Evolutionary conservation across 1,284 basidiomycete genomes (phyloP), one percentile per base, ranked within the genome.

Genomic region (Singerocomus rubriflavus): DNA sequence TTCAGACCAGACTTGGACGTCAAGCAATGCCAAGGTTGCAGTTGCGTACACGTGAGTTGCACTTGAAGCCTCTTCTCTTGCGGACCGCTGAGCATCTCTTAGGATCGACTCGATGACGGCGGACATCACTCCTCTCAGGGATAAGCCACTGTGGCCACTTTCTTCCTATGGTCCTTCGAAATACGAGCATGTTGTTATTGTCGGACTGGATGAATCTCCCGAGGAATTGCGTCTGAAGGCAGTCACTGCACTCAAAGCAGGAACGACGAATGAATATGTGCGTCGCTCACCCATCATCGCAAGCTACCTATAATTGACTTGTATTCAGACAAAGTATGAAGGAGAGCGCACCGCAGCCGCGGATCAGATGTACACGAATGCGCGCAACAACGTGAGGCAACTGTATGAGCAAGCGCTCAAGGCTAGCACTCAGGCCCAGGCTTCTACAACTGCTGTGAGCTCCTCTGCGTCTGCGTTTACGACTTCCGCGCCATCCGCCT

Each of bases 161-260:
- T 85, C 91, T 0, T 86, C 81, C 0, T 97, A 89, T 65, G 93
- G 79, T 0, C 82, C 89, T 21, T 82, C 84, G 0, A 93, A 94
- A 63, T 66, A 79, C 48, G 90, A 93, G 59, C 84, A 84, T 0
- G 83, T 78, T 42, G 60, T 96, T 6, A 69, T 97, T 14, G 56
- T 69, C 5, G 84, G 81, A 1, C 71, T 88, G 30, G 93, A 97
- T 60, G 74, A 88, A 54, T 88, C 84, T 0, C 80, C 78, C 0
- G 94, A 97, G 61, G 94, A 98, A 68, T 69, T 97, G 44, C 79
- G 88, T 40, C 72, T 84, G 50, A 85, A 80, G 61, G 88, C 87
- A 10, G 74, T 78, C 6, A 68, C 75, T 12, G 88, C 90, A 0
- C 60, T 79, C 29, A 75, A 76, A 51, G 72, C 74, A 11, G 84